These are phyloP conservation scores for Domatiomyces globalis DNA, from an alignment of 2,329 filamentous ascomycete genomes.

Conservation along the genomic window DNA sequence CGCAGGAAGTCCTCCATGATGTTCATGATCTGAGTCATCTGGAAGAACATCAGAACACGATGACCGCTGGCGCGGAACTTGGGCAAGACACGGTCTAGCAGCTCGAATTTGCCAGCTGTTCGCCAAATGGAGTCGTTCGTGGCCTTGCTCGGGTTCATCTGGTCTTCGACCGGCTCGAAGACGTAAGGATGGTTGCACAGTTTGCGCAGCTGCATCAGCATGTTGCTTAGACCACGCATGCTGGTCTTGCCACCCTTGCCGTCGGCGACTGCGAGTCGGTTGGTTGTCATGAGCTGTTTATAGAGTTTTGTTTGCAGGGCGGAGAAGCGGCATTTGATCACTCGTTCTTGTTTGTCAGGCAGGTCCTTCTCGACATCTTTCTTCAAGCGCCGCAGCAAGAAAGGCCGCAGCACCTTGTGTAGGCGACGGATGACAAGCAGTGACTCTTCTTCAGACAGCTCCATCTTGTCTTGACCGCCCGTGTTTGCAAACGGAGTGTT, in stretches of 20 bases:
- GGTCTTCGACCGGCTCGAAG: conserved; percentile 93
- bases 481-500: conserved; percentile 99
- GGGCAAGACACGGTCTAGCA: conserved; percentile 79
- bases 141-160: conserved; percentile 79
- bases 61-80: conserved; percentile 87
- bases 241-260: conserved; percentile 90
- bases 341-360: conserved; percentile 96
- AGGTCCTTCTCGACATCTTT: conserved; percentile 99
- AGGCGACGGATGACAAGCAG: conserved; percentile 94
- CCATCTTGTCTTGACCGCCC: conserved; percentile 96
- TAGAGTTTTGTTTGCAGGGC: conserved; percentile 85
- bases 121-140: conserved; percentile 94
- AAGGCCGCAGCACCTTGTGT: conserved; percentile 92
- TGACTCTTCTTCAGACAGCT: conserved; percentile 98
- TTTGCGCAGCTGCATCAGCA: conserved; percentile 99
- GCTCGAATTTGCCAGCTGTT: conserved; percentile 91
- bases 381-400: conserved; percentile 95
- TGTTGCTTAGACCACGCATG: conserved; percentile 91
- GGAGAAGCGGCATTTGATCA: conserved; percentile 98
- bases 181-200: conserved; percentile 99
- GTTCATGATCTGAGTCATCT: conserved; percentile 99
- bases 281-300: conserved; percentile 93
- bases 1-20: conserved; percentile 98
- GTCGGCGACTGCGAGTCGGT: conserved; percentile 86
- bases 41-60: conserved; percentile 98